Conservation (phyloP, 208 protist genomes). For the Trypanosoma congolense region DNA sequence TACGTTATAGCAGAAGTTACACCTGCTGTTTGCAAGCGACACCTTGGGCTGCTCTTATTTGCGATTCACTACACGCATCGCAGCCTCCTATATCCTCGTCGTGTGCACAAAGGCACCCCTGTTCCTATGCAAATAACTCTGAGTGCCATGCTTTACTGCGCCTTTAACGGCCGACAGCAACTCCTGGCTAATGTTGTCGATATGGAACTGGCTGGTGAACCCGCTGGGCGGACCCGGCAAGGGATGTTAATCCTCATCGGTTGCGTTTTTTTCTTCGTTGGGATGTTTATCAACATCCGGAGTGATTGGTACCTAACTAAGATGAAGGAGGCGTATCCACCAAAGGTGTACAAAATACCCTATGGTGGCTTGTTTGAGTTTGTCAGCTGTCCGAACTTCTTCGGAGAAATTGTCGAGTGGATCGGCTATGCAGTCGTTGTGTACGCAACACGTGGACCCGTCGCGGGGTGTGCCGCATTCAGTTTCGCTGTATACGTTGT, state of each 20-base stretch:
- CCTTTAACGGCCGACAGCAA: conserved; percentile 77
- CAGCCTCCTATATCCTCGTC: conserved; percentile 51
- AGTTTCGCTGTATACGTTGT: conserved; percentile 68
- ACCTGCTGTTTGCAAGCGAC: conserved; percentile 19
- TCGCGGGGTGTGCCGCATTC: conserved; percentile 29
- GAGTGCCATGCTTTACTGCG: conserved; percentile 65
- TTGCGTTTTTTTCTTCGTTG: conserved; percentile 36
- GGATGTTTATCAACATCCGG: conserved; percentile 43
- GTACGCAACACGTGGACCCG: conserved; percentile 4
- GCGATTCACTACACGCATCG: conserved; percentile 71
- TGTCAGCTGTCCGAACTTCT: conserved; percentile 81
- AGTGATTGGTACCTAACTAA: conserved; percentile 52
- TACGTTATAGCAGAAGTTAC: conserved; percentile 13
- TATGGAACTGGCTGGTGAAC: not conserved
- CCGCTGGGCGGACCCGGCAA: conserved; percentile 6
- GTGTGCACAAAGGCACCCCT: conserved; percentile 22
- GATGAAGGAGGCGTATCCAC: conserved; percentile 18
- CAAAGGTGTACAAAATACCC: conserved; percentile 47
- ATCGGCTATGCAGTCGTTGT: conserved; percentile 48
- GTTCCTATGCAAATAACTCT: conserved; percentile 54
- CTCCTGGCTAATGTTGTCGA: conserved; percentile 36
- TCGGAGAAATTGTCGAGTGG: conserved; percentile 80
- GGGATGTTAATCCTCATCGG: conserved; percentile 26
- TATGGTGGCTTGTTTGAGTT: conserved; percentile 51
- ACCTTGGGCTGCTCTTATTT: conserved; percentile 54